Base-by-base conservation (phyloP, 441 rosid species). In the Pelargonium fulgidum region DNA sequence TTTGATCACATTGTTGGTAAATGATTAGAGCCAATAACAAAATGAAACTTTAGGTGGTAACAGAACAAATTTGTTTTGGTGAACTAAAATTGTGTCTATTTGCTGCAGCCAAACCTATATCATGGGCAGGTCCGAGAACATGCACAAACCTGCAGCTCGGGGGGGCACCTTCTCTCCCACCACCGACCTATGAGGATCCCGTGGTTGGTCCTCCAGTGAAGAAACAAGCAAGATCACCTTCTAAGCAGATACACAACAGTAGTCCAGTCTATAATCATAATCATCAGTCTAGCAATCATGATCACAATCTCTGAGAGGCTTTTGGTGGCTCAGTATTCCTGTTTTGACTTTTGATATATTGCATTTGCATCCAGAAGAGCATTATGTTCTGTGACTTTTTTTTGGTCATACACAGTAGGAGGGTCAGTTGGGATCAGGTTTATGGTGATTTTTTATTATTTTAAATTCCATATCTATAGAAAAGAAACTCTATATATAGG, bases 61-160 rank as follows among this genome's bases (percentile, higher is more conserved):
- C 39, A 16, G 10, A 54, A 54, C 7, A 17, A 16, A 14, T 14
- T 14, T 14, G 20, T 54, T 54, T 16, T 3, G 67, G 33, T 50
- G 26, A 44, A 29, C 64, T 41, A 42, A 56, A 69, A n/a, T 33
- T 56, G 42, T 24, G 59, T n/a, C 42, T 79, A 63, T 62, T 68
- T 70, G 64, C 20, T 68, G 72, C 85, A 88, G 90, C 80, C 59
- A 78, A 70, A 56, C 93, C 89, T 22, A 68, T 89, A 56, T 65
- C 86, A 73, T 85, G 83, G 90, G 82, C 77, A 17, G 62, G 81
- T 47, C 83, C 85, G 29, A 85, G 82, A 67, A 83, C 70, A 73
- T 66, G 26, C 66, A 72, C 78, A 65, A 73, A 81, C 19, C 68
- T 80, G 79, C 83, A 74, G 81, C 86, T 82, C 36, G 81, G 85